Evolutionary conservation across 352 stramenopile species (phyloP).

Genomic region (Phytophthora brassicae): DNA sequence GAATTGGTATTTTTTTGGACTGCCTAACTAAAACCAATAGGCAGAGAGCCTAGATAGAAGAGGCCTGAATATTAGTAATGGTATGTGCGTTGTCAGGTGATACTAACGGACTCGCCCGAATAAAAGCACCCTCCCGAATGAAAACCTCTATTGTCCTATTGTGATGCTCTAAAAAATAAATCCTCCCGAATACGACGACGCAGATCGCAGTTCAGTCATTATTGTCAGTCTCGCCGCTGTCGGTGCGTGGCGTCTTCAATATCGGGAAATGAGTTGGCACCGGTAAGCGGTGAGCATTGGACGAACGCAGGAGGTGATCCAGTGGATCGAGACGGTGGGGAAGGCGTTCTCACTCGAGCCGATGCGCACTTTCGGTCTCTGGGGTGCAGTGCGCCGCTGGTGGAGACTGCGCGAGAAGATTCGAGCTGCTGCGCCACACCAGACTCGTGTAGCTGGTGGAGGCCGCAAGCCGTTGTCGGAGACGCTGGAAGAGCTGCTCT

Average conservation of each 20-base stretch:
- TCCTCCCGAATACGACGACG: background rate
- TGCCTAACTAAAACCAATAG: too few relatives aligned
- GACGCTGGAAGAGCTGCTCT: conserved; percentile 11
- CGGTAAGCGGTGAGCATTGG: conserved; percentile 4
- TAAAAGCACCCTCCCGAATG: background rate
- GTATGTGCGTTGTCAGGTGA: too few relatives aligned
- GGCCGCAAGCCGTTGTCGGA: conserved; percentile 13
- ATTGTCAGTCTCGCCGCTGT: background rate
- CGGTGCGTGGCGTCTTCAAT: background rate
- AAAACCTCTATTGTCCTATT: background rate
- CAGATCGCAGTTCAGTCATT: background rate
- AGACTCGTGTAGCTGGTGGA: conserved; percentile 7
- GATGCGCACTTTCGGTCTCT: conserved; percentile 8
- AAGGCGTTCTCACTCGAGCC: conserved; percentile 5
- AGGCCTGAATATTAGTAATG: too few relatives aligned
- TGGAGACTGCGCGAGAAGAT: conserved; percentile 24
- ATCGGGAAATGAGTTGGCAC: conserved; percentile 7
- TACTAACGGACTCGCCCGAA: background rate
- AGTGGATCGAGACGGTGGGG: conserved; percentile 18
- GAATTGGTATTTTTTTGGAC: too few relatives aligned
- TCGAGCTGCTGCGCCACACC: background rate
- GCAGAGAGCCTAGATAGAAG: too few relatives aligned
- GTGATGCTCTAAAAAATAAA: background rate
- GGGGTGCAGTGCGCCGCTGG: conserved; percentile 17
- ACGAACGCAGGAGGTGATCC: conserved; percentile 18